Evolutionary conservation across 345 rosid genomes (phyloP).

Genomic region (Corchorus olitorius): DNA sequence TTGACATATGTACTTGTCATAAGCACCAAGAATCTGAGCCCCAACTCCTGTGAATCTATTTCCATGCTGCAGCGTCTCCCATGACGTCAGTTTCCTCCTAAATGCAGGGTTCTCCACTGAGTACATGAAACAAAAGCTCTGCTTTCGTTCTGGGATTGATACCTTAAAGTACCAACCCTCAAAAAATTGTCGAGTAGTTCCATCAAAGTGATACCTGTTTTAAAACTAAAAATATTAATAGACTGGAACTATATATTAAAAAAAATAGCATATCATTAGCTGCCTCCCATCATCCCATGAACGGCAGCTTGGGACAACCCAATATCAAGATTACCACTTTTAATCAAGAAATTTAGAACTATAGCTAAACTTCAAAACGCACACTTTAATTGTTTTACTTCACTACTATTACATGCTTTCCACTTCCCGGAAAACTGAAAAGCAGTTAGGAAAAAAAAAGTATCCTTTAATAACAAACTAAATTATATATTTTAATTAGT

Average conservation of each 20-base stretch:
- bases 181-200: conserved; percentile 66
- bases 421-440: background rate
- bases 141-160: conserved; percentile 75
- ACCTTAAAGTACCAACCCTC: conserved; percentile 98
- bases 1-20: conserved; percentile 82
- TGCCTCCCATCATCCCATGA: background rate
- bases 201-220: conserved; percentile 86
- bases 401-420: background rate
- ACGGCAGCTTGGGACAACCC: background rate
- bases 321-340: background rate
- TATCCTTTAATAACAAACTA: background rate
- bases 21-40: conserved; percentile 92
- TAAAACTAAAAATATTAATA: background rate
- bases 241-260: conserved; percentile 1
- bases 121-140: conserved; percentile 97
- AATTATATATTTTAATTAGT: background rate
- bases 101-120: conserved; percentile 88
- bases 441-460: background rate
- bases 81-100: conserved; percentile 43
- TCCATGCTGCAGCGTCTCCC: conserved; percentile 65
- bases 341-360: background rate
- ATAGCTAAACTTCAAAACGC: background rate
- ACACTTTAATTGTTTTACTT: no score
- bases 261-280: background rate
- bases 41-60: conserved; percentile 81